Base-by-base conservation (phyloP, 306 rosid species). In the Herpetospermum pedunculosum region DNA sequence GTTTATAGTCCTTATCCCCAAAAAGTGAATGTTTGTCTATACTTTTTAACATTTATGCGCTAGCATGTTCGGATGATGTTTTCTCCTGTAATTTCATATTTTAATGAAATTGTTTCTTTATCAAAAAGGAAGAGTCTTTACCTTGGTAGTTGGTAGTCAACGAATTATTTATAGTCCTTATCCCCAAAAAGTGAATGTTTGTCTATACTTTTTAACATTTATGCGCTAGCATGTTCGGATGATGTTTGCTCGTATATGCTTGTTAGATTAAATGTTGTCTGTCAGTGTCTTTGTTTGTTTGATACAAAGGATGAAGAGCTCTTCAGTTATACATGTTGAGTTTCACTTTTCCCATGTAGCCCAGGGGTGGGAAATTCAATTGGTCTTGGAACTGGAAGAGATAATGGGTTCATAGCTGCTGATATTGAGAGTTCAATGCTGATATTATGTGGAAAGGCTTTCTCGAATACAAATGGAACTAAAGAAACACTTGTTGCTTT, bases 391-490 rank as follows among this genome's bases (percentile, higher is more conserved):
- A 23, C 76, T 72, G 75, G 74, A 72, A 77, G 75, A 71, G 73
- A 30, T 41, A 70, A 77, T 52, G 85, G 85, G 70, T 75, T 85
- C 73, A 59, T 85, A 48, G 85, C 85, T 38, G 85, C 75, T 63
- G 89, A 85, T 65, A 46, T 85, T 58, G 83, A 80, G 58, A 78
- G 78, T 50, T 83, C 83, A 32, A 80, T 82, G 63, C 85, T 85
- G 11, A 72, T 85, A 63, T 70, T 85, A 81, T 85, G 85, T 64
- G 85, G 86, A 53, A 76, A 79, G 40, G 85, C 85, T n/a, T 85
- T 85, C 73, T 74, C 55, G 12, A 85, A 83, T 81, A 43, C 58
- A 32, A 64, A 55, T 75, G 79, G 65, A 59, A 74, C 64, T 70
- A 85, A 80, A 80, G 54, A 83, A 74, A 80, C 85, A 63, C 82